These are phyloP conservation scores for Alnus rubra DNA, from an alignment of 306 rosid genomes.

Conservation along the genomic window DNA sequence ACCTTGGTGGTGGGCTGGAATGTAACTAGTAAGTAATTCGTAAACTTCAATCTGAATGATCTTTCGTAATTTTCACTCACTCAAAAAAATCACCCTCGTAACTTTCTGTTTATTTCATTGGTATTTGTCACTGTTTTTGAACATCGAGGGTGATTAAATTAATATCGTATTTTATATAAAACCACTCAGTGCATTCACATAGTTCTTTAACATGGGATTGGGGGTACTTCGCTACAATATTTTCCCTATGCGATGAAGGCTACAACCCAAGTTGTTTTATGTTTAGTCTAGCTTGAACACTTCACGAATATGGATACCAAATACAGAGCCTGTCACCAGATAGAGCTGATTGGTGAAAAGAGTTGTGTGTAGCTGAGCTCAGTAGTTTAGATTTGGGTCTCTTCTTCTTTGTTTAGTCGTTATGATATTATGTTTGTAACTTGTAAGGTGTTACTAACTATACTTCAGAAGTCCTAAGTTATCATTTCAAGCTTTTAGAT, in stretches of 20 bases:
- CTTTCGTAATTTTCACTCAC: background rate
- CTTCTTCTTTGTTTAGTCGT: background rate
- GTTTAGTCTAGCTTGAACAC: background rate
- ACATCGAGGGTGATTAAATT: background rate
- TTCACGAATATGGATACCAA: background rate
- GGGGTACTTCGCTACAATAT: background rate
- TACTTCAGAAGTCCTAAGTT: too few relatives aligned
- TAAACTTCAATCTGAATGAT: background rate
- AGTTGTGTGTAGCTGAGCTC: background rate
- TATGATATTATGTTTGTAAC: background rate
- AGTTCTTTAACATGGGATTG: background rate
- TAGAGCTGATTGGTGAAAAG: background rate
- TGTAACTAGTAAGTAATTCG: conserved; percentile 63
- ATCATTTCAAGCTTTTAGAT: too few relatives aligned
- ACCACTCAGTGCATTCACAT: too few relatives aligned
- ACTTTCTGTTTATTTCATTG: background rate
- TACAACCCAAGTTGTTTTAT: background rate
- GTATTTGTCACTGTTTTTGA: background rate
- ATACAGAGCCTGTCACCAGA: background rate
- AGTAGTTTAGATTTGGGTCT: too few relatives aligned
- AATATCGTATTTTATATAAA: background rate
- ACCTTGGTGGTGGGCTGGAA: conserved; percentile 94
- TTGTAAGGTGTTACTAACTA: background rate
- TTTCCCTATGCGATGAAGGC: background rate
- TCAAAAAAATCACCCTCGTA: background rate